Evolutionary conservation across 306 rosid species (phyloP).

Genomic region (Prunus davidiana): DNA sequence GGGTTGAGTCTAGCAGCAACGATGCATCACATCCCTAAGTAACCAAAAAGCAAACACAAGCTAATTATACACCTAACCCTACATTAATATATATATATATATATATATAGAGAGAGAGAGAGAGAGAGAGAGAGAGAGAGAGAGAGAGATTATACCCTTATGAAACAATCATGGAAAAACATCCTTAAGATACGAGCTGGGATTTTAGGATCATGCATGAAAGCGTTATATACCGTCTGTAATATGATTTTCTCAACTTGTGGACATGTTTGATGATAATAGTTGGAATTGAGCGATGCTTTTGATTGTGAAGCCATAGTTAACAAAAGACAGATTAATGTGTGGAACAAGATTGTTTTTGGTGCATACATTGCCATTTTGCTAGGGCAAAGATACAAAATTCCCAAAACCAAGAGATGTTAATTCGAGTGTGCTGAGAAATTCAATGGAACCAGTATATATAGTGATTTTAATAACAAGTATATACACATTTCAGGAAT

Average conservation of each 20-base stretch:
- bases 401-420: not conserved
- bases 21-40: conserved; percentile 73
- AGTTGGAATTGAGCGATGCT: conserved; percentile 39
- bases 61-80: not conserved
- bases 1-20: conserved; percentile 56
- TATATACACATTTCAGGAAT: not conserved
- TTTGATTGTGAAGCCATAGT: conserved; percentile 20
- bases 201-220: conserved; percentile 53
- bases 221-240: conserved; percentile 53
- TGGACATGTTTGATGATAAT: conserved; percentile 54
- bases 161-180: conserved; percentile 82
- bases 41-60: not conserved
- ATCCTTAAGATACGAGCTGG: conserved; percentile 69
- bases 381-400: not conserved
- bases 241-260: conserved; percentile 55
- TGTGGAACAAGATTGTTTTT: conserved; percentile 9
- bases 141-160: conserved; percentile 44
- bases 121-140: conserved; percentile 6
- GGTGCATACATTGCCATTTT: conserved; percentile 39
- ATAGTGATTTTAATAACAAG: conserved; percentile 6
- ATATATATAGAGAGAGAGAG: not conserved
- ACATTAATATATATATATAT: not conserved
- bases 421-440: conserved; percentile 20
- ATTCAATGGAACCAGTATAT: conserved; percentile 20
- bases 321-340: conserved; percentile 27